These are phyloP conservation scores for Solanum chiquidenum DNA, from an alignment of 257 asterid species.

Conservation along the genomic window DNA sequence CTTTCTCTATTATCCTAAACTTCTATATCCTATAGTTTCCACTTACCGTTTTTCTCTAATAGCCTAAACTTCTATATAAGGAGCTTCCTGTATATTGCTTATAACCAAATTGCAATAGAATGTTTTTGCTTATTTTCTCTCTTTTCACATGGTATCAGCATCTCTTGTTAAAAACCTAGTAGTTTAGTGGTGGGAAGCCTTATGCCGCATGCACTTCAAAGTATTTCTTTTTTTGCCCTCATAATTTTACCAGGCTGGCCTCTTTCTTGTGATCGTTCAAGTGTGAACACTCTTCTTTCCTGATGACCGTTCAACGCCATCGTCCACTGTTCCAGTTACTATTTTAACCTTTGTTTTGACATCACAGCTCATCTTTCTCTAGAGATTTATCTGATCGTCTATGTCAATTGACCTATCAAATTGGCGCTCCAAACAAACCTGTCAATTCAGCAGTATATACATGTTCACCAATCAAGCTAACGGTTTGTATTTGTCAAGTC, in stretches of 20 bases:
- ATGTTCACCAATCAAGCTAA: not conserved
- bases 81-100: not conserved
- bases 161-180: not conserved
- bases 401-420: not conserved
- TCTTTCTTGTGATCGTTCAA: not conserved
- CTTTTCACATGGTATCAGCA: not conserved
- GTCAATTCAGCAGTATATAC: not conserved
- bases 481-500: not conserved
- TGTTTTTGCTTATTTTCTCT: not conserved
- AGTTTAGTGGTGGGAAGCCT: not conserved
- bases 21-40: no score
- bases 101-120: not conserved
- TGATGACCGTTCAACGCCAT: not conserved
- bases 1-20: no score
- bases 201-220: not conserved
- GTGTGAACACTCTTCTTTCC: no score
- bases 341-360: not conserved
- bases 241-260: not conserved
- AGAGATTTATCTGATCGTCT: not conserved
- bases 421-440: not conserved
- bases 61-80: not conserved
- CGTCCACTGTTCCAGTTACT: not conserved
- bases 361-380: not conserved
- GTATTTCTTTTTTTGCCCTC: not conserved
- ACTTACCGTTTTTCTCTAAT: not conserved